phyloP scores from a whole-genome alignment of 306 rosid genomes.

The Alnus glutinosa region DNA sequence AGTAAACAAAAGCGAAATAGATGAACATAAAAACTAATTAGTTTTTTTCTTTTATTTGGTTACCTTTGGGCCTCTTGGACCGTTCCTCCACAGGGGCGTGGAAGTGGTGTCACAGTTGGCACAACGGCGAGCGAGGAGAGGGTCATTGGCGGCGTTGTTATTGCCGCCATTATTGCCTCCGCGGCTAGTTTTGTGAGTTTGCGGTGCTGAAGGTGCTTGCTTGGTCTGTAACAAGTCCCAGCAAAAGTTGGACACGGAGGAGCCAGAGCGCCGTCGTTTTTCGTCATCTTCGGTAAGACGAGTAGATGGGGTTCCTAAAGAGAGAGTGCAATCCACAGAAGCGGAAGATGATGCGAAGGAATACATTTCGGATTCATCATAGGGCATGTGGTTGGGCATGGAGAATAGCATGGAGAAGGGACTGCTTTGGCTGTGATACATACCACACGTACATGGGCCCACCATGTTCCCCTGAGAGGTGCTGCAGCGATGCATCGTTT shows the following conservation, averaged over 20 bases:
- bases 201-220: constrained; percentile 28
- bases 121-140: constrained; percentile 92
- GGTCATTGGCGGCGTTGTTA: constrained; percentile 32
- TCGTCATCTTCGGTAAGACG: constrained; percentile 52
- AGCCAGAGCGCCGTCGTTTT: constrained; percentile 28
- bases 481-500: constrained; percentile 67
- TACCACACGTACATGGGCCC: constrained; percentile 67
- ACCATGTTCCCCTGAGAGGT: constrained; percentile 57
- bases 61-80: constrained; percentile 98
- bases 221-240: constrained; percentile 83
- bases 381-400: constrained; percentile 48
- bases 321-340: constrained; percentile 92
- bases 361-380: constrained; percentile 36
- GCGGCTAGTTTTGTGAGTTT: constrained; percentile 31
- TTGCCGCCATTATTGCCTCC: constrained; percentile 5
- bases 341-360: constrained; percentile 46
- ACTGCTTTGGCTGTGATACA: constrained; percentile 51
- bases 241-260: constrained; percentile 55
- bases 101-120: constrained; percentile 99
- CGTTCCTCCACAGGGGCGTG: constrained; percentile 97
- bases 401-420: constrained; percentile 71
- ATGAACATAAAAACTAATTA: no score
- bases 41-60: background rate
- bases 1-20: background rate
- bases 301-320: constrained; percentile 86